These are phyloP conservation scores for Phallus indusiatus DNA, from an alignment of 768 basidiomycete genomes.

Conservation along the genomic window DNA sequence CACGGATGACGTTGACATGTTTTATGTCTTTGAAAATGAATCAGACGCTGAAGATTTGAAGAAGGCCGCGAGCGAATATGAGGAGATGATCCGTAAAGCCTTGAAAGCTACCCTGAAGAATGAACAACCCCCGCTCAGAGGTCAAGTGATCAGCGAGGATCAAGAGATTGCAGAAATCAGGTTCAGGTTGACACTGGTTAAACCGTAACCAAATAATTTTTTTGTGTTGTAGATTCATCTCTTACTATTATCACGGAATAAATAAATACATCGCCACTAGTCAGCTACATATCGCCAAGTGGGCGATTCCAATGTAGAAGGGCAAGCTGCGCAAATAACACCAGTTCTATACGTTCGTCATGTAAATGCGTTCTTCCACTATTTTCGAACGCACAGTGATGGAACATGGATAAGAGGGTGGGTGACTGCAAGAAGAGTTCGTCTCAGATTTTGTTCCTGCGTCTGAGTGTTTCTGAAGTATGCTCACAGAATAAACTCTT, in stretches of 20 bases:
- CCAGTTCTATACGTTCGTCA: not conserved
- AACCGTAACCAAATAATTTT: conserved; percentile 23
- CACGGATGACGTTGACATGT: conserved; percentile 87
- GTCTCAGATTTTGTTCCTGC: not conserved
- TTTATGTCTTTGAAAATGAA: conserved; percentile 70
- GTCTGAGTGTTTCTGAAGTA: not conserved
- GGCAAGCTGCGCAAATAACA: too few species aligned
- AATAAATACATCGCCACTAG: too few species aligned
- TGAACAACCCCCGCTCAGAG: conserved; percentile 40
- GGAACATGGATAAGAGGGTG: not conserved
- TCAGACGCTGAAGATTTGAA: conserved; percentile 48
- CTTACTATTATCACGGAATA: not conserved
- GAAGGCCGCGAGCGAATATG: conserved; percentile 54
- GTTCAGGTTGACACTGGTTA: conserved; percentile 62
- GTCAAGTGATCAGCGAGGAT: conserved; percentile 68
- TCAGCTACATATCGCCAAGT: too few species aligned
- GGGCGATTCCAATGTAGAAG: too few species aligned
- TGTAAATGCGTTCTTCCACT: not conserved
- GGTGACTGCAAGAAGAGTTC: not conserved
- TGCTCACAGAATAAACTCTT: not conserved
- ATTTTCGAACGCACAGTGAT: not conserved
- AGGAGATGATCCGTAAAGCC: conserved; percentile 62
- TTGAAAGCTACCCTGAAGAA: conserved; percentile 64
- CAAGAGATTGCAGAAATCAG: conserved; percentile 77
- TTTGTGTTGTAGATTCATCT: conserved; percentile 1